Percentiles rank a stretch among this genome's conserved stretches.
Conservation (phyloP, 306 rosid genomes). For the Casuarina cunninghamiana region DNA sequence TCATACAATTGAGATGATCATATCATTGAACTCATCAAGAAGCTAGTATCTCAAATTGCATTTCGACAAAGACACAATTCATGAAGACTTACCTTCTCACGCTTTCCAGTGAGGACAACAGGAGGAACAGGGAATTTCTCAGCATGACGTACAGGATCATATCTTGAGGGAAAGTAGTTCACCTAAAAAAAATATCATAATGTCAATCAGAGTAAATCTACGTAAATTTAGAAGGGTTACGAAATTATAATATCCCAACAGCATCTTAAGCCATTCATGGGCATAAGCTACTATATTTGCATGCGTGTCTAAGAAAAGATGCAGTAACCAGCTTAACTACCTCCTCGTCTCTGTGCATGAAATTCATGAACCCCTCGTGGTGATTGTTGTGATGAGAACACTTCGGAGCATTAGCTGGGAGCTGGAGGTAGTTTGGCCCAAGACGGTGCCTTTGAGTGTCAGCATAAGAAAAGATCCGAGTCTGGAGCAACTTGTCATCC, state of each 20-base stretch:
- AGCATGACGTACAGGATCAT: constrained; percentile 79
- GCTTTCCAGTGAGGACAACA: constrained; percentile 44
- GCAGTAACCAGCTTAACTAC: constrained; percentile 28
- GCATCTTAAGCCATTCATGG: background rate
- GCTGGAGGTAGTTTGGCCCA: constrained; percentile 94
- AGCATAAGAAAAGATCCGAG: constrained; percentile 80
- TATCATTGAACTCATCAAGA: constrained; percentile 11
- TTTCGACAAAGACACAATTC: constrained; percentile 7
- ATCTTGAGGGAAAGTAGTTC: constrained; percentile 91
- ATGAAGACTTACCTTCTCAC: constrained; percentile 69
- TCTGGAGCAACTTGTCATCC: constrained; percentile 89
- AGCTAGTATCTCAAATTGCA: constrained; percentile 1
- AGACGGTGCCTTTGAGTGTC: constrained; percentile 97
- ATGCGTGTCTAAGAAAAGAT: background rate
- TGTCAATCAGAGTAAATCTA: constrained; percentile 11
- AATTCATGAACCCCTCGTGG: constrained; percentile 90
- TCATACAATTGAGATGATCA: constrained; percentile 2
- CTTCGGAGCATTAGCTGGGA: constrained; percentile 93
- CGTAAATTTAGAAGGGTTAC: background rate
- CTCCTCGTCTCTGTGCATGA: constrained; percentile 97
- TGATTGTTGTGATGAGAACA: constrained; percentile 92
- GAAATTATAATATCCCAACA: constrained; percentile 1
- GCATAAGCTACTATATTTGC: background rate
- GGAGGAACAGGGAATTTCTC: constrained; percentile 72
- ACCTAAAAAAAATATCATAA: constrained; percentile 48